phyloP scores from a whole-genome alignment of 148 eudicot genomes.

The Diospyros kaki region DNA sequence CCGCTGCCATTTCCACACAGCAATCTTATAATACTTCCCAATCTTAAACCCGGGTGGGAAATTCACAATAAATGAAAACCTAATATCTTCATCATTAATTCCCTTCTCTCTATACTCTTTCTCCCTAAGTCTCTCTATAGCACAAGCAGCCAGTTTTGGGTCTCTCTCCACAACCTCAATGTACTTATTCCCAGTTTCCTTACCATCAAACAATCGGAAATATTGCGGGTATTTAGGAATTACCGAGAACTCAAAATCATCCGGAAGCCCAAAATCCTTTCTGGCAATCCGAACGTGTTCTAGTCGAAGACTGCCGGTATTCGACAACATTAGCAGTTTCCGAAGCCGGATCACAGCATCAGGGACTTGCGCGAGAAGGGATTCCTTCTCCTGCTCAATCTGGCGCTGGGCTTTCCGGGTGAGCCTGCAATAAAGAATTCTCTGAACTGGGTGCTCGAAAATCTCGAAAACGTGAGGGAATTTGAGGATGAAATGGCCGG shows the following conservation, averaged over 20 bases:
- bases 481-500: conserved; percentile 76
- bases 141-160: conserved; percentile 49
- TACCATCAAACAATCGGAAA: conserved; percentile 75
- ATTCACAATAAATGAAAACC: conserved; percentile 84
- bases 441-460: conserved; percentile 93
- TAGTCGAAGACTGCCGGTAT: conserved; percentile 53
- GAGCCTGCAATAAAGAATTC: conserved; percentile 76
- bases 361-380: conserved; percentile 59
- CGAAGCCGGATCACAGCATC: conserved; percentile 69
- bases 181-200: conserved; percentile 63
- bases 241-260: conserved; percentile 82
- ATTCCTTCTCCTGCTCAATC: conserved; percentile 66
- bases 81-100: conserved; percentile 57
- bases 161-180: conserved; percentile 76
- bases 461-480: conserved; percentile 83
- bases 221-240: conserved; percentile 68
- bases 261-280: conserved; percentile 83
- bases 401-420: conserved; percentile 65
- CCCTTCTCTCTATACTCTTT: conserved; percentile 85
- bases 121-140: conserved; percentile 77
- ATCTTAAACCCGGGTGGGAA: conserved; percentile 93
- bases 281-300: conserved; percentile 81
- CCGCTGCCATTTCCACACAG: conserved; percentile 97
- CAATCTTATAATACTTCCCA: conserved; percentile 83
- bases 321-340: conserved; percentile 79